These are phyloP conservation scores for Aspergillus sp. DNA, from an alignment of 2,329 filamentous ascomycete species.

Conservation along the genomic window DNA sequence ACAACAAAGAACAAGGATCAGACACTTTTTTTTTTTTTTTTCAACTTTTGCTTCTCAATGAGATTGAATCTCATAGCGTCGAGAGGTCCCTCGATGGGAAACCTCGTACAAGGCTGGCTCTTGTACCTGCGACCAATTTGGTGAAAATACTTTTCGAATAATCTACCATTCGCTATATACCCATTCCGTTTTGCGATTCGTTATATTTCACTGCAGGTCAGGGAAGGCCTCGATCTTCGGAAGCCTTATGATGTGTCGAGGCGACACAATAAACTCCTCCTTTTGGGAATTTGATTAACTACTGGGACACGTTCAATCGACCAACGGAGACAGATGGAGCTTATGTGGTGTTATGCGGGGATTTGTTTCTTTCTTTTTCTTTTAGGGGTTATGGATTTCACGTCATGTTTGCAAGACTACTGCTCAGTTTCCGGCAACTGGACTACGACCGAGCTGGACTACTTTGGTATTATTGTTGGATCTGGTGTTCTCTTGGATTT, in stretches of 20 bases:
- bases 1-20: neutral
- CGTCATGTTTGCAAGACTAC: neutral
- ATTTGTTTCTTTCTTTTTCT: neutral
- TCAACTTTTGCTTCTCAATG: conserved; percentile 11
- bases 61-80: conserved; percentile 17
- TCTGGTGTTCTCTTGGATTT: conserved; percentile 2
- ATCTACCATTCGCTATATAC: conserved; percentile 11
- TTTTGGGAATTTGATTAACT: conserved; percentile 2
- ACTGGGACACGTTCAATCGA: conserved; percentile 9
- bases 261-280: conserved; percentile 5
- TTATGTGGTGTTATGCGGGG: conserved; percentile 5
- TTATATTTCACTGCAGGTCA: conserved; percentile 13
- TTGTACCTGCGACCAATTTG: conserved; percentile 16
- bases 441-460: neutral
- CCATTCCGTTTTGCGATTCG: conserved; percentile 5
- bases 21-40: no score
- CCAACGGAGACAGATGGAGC: neutral
- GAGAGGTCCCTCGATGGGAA: conserved; percentile 21
- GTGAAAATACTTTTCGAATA: conserved; percentile 1
- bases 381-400: neutral
- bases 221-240: neutral
- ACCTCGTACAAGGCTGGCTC: conserved; percentile 18
- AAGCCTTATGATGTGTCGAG: conserved; percentile 5
- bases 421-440: neutral
- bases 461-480: neutral